Evolutionary conservation across 306 rosid species (phyloP), one percentile per base, ranked within the genome.

Genomic region (Medicago ruthenica): DNA sequence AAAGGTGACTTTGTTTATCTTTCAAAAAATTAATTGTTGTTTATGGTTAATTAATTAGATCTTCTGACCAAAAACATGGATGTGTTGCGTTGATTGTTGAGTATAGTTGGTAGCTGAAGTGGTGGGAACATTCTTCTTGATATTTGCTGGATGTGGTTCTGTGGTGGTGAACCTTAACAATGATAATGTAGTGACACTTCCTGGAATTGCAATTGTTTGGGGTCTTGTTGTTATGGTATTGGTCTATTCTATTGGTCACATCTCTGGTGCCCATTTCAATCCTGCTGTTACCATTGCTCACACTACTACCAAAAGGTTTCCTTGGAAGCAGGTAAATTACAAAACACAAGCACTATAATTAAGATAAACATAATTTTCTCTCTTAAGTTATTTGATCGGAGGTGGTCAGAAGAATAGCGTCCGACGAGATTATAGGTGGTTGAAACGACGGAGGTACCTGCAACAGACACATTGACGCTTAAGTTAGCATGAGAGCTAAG

Each of bases 181-280:
- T 1, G 84, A 80, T 9, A 71, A 83, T n/a, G 64, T 73, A 20
- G 82, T 90, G 54, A 83, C 91, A n/a, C 71, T 47, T 40, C 92
- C 91, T 0, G 98, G 98, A 37, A 69, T 90, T 20, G 5, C 92
- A 9, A 67, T 87, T 12, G 74, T 54, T 34, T 94, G 98, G 97
- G 97, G 98, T 9, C 71, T 94, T 12, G 79, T 36, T 9, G 97
- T 87, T 45, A 83, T 80, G 86, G 94, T 89, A 2, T 81, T 89
- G 79, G 64, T 71, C 15, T 93, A 91, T 67, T 76, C 93, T 14
- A 79, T 89, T 24, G 96, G 97, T 4, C 98, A 91, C 17, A 91
- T 93, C 44, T 93, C 97, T 1, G 97, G 96, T 64, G 97, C 97
- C 21, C 96, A 93, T 81, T 93, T 93, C 45, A 89, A 88, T 61